Percentiles rank a stretch among this genome's conserved stretches.
Evolutionary conservation across 805 yeast species (phyloP).

Genomic region (Lachancea thermotolerans): DNA sequence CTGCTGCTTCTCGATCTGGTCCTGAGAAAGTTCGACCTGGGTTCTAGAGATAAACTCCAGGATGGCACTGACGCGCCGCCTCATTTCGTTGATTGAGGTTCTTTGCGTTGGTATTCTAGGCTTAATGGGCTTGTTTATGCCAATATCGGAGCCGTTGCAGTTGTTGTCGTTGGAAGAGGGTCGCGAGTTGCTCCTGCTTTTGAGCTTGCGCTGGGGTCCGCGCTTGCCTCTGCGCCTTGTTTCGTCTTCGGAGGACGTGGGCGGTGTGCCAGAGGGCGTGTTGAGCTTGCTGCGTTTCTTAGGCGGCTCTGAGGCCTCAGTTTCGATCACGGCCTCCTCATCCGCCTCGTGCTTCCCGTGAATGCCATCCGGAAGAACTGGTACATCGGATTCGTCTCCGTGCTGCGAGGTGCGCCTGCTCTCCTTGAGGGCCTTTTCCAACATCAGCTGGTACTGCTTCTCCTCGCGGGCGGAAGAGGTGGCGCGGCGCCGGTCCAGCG

Average conservation of each 20-base stretch:
- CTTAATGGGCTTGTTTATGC: slow-evolving; percentile 63
- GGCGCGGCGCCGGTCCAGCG: slow-evolving; percentile 33
- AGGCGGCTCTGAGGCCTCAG: slow-evolving; percentile 1
- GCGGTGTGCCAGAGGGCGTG: slow-evolving; percentile 4
- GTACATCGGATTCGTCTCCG: slow-evolving; percentile 5
- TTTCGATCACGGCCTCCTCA: not conserved
- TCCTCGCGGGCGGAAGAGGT: slow-evolving; percentile 37
- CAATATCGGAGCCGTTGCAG: slow-evolving; percentile 31
- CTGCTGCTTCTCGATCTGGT: slow-evolving; percentile 51
- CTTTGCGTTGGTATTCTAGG: slow-evolving; percentile 80
- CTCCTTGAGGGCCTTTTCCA: slow-evolving; percentile 37
- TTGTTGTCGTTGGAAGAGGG: slow-evolving; percentile 1
- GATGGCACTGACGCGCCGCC: slow-evolving; percentile 81
- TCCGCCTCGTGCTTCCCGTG: not conserved
- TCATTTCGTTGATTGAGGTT: slow-evolving; percentile 73
- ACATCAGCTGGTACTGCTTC: slow-evolving; percentile 37
- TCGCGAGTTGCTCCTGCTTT: slow-evolving; percentile 1
- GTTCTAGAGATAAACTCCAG: slow-evolving; percentile 86
- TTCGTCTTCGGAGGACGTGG: slow-evolving; percentile 6
- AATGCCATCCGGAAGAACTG: not conserved
- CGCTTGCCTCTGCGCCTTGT: slow-evolving; percentile 5
- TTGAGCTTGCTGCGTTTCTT: slow-evolving; percentile 4
- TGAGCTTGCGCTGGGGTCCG: slow-evolving; percentile 3
- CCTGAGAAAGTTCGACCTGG: slow-evolving; percentile 73
- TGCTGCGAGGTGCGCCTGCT: slow-evolving; percentile 33